Conservation (phyloP, 805 yeast species). For the Pichia manshurica region DNA sequence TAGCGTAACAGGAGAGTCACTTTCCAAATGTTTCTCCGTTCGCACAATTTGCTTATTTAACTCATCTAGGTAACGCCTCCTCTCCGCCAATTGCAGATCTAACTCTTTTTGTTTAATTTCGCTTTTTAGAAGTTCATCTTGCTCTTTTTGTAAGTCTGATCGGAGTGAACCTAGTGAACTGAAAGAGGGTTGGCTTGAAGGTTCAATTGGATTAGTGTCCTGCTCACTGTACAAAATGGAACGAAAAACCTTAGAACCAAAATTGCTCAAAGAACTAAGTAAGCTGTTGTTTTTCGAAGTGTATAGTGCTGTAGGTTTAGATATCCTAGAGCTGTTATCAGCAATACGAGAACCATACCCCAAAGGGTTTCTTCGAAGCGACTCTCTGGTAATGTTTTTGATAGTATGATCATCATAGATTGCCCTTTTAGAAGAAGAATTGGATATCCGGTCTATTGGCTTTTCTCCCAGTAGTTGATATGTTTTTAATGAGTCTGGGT, state of each 20-base stretch:
- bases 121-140: background rate
- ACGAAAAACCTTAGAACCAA: conserved; percentile 25
- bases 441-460: conserved; percentile 21
- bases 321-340: background rate
- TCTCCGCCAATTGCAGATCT: conserved; percentile 7
- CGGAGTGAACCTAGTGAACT: background rate
- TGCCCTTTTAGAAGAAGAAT: conserved; percentile 8
- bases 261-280: conserved; percentile 24
- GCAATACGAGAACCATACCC: background rate
- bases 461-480: conserved; percentile 27
- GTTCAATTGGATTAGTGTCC: conserved; percentile 3
- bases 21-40: background rate
- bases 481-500: conserved; percentile 17
- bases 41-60: conserved; percentile 1
- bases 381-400: conserved; percentile 16
- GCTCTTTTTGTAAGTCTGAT: background rate
- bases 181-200: background rate
- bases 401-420: conserved; percentile 19
- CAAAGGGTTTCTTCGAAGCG: conserved; percentile 10
- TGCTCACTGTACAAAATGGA: conserved; percentile 28
- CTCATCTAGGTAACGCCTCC: conserved; percentile 10
- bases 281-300: conserved; percentile 16
- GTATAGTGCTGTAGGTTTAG: background rate
- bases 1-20: background rate
- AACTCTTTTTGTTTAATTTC: conserved; percentile 4